phyloP scores from a whole-genome alignment of 768 basidiomycete genomes.

The Strobilomyces confusus region DNA sequence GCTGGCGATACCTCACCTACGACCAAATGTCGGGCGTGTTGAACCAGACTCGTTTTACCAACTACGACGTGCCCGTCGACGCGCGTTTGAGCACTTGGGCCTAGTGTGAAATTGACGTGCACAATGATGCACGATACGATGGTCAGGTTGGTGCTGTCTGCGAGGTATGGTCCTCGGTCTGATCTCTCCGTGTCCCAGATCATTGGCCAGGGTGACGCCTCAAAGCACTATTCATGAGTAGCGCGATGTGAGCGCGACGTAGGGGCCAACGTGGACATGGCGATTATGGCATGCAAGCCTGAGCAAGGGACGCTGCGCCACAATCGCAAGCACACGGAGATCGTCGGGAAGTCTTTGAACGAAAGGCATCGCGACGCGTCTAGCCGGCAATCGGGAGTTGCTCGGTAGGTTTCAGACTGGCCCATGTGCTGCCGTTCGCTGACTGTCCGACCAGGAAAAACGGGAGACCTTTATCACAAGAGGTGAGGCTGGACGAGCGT shows the following conservation, averaged over 20 bases:
- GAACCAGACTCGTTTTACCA: slow-evolving; percentile 39
- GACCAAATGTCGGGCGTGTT: slow-evolving; percentile 38
- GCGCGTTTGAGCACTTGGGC: slow-evolving; percentile 46
- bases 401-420: slow-evolving; percentile 44
- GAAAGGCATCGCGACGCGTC: slow-evolving; percentile 82
- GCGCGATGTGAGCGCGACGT: background rate
- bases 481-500: slow-evolving; percentile 38
- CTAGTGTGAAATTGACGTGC: slow-evolving; percentile 53
- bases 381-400: slow-evolving; percentile 55
- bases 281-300: slow-evolving; percentile 66
- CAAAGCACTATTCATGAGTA: slow-evolving; percentile 40
- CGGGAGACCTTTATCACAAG: slow-evolving; percentile 56
- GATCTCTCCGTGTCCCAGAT: too few relatives aligned
- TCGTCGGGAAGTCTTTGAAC: slow-evolving; percentile 69
- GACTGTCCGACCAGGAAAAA: slow-evolving; percentile 41
- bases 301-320: slow-evolving; percentile 60
- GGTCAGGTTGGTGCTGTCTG: too few relatives aligned
- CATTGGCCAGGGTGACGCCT: too few relatives aligned
- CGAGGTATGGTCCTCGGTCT: too few relatives aligned
- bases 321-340: slow-evolving; percentile 65
- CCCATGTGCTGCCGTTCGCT: background rate
- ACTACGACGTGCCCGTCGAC: slow-evolving; percentile 46
- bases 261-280: slow-evolving; percentile 65
- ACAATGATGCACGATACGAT: slow-evolving; percentile 64
- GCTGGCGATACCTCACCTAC: slow-evolving; percentile 53